phyloP scores from a whole-genome alignment of 805 yeast species.

The Scheffersomyces coipomensis region DNA sequence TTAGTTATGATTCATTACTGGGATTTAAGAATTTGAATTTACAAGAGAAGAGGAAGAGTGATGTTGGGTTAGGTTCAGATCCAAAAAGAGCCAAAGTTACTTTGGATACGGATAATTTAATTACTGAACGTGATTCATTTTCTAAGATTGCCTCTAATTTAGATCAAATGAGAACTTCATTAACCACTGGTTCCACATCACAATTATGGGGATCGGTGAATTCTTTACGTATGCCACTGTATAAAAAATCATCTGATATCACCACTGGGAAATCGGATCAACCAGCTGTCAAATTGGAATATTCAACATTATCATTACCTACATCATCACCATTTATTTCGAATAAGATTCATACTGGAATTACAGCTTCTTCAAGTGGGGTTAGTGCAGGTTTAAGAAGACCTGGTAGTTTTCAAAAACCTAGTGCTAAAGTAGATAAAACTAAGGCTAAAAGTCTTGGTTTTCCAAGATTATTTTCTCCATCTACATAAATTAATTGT shows the following conservation, averaged over 20 bases:
- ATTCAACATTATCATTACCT: conserved; percentile 16
- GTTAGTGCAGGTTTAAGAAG: conserved; percentile 22
- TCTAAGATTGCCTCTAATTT: conserved; percentile 11
- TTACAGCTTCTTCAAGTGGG: conserved; percentile 3
- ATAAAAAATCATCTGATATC: conserved; percentile 11
- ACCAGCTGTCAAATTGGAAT: conserved; percentile 7
- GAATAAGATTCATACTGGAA: conserved; percentile 17
- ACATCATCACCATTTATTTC: conserved; percentile 29
- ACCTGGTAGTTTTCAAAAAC: conserved; percentile 36
- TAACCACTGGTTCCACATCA: conserved; percentile 5
- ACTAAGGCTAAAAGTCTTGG: conserved; percentile 16
- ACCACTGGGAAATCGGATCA: background rate
- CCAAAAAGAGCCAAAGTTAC: background rate
- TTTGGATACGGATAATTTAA: background rate
- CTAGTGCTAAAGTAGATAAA: conserved; percentile 16
- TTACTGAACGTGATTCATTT: conserved; percentile 8
- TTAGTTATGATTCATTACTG: conserved; percentile 5
- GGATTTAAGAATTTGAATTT: conserved; percentile 7
- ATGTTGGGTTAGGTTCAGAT: background rate
- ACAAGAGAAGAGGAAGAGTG: conserved; percentile 3
- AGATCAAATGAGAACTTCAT: conserved; percentile 12
- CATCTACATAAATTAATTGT: conserved; percentile 8
- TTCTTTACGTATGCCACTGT: conserved; percentile 23
- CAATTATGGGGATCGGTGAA: conserved; percentile 9
- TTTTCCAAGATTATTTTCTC: conserved; percentile 24